phyloP scores from a whole-genome alignment of 2,329 filamentous ascomycete genomes.

The Aspergillus piperis region DNA sequence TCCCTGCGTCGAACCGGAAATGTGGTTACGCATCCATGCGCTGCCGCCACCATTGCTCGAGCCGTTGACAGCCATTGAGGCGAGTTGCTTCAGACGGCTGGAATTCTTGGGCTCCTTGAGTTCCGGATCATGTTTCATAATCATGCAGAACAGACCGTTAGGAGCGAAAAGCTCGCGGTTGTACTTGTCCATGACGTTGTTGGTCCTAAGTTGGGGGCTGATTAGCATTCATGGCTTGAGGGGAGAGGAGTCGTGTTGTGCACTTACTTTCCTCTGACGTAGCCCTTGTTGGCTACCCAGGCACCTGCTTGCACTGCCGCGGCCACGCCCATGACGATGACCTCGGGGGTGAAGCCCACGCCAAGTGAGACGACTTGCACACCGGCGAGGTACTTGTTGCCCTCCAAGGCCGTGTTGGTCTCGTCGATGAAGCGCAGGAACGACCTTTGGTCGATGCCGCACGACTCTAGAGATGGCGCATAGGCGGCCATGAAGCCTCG shows the following conservation, averaged over 20 bases:
- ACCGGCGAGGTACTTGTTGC: constrained; percentile 36
- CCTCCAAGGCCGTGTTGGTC: constrained; percentile 38
- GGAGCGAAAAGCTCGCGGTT: constrained; percentile 59
- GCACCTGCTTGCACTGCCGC: constrained; percentile 46
- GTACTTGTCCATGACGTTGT: constrained; percentile 55
- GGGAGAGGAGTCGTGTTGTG: not conserved
- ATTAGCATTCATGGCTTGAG: not conserved
- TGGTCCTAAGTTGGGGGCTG: constrained; percentile 29
- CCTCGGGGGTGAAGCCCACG: constrained; percentile 38
- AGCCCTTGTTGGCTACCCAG: constrained; percentile 39
- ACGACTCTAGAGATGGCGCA: not conserved
- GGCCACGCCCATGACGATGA: constrained; percentile 44
- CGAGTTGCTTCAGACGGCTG: too few species aligned
- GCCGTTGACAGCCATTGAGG: too few species aligned
- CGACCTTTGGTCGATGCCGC: not conserved
- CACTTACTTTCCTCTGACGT: not conserved
- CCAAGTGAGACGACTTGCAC: constrained; percentile 42
- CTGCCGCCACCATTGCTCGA: too few species aligned
- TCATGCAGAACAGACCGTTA: constrained; percentile 52
- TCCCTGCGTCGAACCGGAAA: not conserved
- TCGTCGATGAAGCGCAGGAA: constrained; percentile 33
- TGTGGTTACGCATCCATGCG: not conserved
- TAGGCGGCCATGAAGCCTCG: constrained; percentile 7
- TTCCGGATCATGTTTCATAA: constrained; percentile 52
- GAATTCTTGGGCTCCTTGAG: too few species aligned